Conservation (phyloP, 23 red algal genomes). For the Gracilariopsis chorda region DNA sequence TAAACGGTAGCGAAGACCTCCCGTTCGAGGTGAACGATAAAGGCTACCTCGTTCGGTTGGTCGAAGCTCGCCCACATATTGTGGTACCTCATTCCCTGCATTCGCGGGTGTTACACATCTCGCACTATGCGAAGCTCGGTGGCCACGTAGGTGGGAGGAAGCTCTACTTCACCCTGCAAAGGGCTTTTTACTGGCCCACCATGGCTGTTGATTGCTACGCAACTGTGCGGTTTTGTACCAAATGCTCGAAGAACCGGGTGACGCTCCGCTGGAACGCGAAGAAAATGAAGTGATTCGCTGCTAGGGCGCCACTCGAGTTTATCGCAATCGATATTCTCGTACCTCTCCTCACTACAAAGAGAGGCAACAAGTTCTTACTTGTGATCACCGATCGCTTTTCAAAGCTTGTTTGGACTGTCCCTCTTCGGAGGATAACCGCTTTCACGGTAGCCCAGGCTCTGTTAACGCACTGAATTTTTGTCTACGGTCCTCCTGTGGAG, state of each 20-base stretch:
- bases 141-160: background rate
- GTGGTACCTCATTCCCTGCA: conserved; percentile 5
- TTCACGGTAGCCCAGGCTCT: background rate
- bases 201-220: conserved; percentile 26
- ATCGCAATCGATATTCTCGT: conserved; percentile 12
- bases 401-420: background rate
- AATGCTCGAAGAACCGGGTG: conserved; percentile 11
- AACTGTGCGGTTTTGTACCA: background rate
- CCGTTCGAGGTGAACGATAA: background rate
- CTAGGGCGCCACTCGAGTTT: background rate
- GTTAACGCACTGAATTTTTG: background rate
- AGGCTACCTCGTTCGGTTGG: background rate
- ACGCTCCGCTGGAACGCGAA: background rate
- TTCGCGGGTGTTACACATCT: background rate
- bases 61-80: background rate
- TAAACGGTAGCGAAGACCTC: background rate
- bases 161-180: background rate
- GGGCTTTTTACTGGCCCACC: background rate
- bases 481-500: background rate
- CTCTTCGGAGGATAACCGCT: background rate
- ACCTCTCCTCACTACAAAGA: background rate
- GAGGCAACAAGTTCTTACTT: background rate
- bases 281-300: background rate
- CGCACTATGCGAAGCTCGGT: background rate
- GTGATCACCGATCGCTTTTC: conserved; percentile 12